Evolutionary conservation across 192 early-diverging fungal species (phyloP).

Genomic region (Coemansia sp.): DNA sequence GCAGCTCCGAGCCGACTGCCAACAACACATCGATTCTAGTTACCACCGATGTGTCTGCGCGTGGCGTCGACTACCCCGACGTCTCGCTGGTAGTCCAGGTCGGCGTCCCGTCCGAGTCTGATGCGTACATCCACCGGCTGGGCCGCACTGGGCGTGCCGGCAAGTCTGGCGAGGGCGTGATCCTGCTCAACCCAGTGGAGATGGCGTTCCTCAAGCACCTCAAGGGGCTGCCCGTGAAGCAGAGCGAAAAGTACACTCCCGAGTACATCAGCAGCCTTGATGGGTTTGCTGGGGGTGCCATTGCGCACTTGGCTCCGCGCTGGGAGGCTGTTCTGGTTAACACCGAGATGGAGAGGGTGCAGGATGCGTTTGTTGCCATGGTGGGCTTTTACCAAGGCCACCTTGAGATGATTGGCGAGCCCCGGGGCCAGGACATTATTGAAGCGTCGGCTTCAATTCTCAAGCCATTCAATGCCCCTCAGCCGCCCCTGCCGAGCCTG

Average conservation of each 20-base stretch:
- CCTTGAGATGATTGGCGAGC: constrained; percentile 14
- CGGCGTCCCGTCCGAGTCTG: constrained; percentile 75
- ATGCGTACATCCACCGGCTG: constrained; percentile 94
- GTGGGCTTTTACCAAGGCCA: constrained; percentile 39
- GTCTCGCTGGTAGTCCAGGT: constrained; percentile 89
- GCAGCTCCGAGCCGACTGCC: constrained; percentile 42
- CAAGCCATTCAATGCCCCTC: constrained; percentile 22
- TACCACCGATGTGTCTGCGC: constrained; percentile 94
- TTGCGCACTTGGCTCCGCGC: constrained; percentile 30
- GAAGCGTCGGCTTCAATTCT: constrained; percentile 8
- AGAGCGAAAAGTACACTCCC: constrained; percentile 43
- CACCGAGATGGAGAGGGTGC: constrained; percentile 28
- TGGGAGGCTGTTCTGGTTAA: constrained; percentile 18
- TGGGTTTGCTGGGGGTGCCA: constrained; percentile 15
- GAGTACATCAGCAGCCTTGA: constrained; percentile 24
- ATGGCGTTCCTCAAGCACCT: constrained; percentile 65
- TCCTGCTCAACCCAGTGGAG: constrained; percentile 80
- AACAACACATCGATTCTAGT: constrained; percentile 68
- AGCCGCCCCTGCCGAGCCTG: constrained; percentile 14
- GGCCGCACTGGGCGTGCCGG: constrained; percentile 97
- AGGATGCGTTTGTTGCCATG: constrained; percentile 48
- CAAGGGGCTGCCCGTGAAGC: constrained; percentile 58
- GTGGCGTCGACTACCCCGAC: constrained; percentile 95
- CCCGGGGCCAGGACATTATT: constrained; percentile 21
- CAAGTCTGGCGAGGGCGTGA: constrained; percentile 80